Conservation (phyloP, 2,329 filamentous ascomycete genomes). For the Fusarium secorum region DNA sequence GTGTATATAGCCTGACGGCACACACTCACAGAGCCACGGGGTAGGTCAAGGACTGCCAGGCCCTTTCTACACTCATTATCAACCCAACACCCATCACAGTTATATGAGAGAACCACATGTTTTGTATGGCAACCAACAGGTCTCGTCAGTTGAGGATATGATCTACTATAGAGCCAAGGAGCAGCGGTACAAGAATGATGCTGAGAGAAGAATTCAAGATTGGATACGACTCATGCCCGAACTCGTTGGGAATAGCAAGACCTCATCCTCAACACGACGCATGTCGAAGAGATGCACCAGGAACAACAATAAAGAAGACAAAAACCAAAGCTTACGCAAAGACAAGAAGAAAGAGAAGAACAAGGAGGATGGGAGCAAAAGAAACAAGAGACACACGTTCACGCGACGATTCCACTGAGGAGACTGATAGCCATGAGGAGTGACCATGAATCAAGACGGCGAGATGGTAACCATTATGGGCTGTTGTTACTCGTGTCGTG, state of each 20-base stretch:
- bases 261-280: not conserved
- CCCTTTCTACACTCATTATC: not conserved
- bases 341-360: not conserved
- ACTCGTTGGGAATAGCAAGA: not conserved
- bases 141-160: slow-evolving; percentile 5
- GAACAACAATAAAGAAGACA: not conserved
- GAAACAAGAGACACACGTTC: not conserved
- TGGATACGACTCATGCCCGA: slow-evolving; percentile 26
- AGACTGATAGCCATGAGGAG: not conserved
- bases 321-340: not conserved
- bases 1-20: not conserved
- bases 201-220: slow-evolving; percentile 20
- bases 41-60: not conserved
- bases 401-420: not conserved
- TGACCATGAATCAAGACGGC: not conserved
- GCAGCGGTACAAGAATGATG: slow-evolving; percentile 13
- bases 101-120: not conserved
- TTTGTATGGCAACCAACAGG: not conserved
- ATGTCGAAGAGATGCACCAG: not conserved
- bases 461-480: not conserved
- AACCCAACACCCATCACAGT: not conserved
- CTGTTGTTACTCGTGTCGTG: not conserved
- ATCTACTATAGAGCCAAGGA: slow-evolving; percentile 17
- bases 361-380: not conserved
- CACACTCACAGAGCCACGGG: not conserved